Evolutionary conservation across 148 eudicot species (phyloP).

Genomic region (Chenopodium suecicum): DNA sequence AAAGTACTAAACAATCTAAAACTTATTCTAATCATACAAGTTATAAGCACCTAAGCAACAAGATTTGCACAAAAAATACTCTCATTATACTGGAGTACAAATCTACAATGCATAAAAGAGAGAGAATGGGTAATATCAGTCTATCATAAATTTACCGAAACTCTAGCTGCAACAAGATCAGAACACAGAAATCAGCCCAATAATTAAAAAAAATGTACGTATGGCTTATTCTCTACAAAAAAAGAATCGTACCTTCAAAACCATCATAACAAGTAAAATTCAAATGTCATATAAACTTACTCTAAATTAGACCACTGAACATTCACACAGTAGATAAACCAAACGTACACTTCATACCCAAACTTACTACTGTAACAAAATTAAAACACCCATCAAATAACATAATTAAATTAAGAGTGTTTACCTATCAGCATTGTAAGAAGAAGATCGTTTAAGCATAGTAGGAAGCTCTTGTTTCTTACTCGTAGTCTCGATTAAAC

Average conservation of each 20-base stretch:
- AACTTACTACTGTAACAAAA: neutral
- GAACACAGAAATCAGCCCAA: neutral
- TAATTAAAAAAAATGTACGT: neutral
- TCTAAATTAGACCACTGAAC: neutral
- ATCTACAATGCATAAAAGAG: too few species aligned
- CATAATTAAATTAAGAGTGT: neutral
- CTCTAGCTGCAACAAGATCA: constrained; percentile 8
- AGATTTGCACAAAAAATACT: neutral
- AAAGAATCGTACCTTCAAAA: constrained; percentile 22
- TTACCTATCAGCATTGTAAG: constrained; percentile 48
- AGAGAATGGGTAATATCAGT: too few species aligned
- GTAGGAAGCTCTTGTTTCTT: constrained; percentile 24
- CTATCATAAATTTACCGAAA: neutral
- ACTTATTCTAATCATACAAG: too few species aligned
- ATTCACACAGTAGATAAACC: neutral
- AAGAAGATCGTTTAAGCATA: constrained; percentile 34
- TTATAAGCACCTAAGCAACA: too few species aligned
- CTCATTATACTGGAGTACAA: neutral
- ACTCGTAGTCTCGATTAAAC: constrained; percentile 28
- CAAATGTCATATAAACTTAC: neutral
- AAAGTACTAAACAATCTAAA: too few species aligned
- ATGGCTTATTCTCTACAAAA: neutral
- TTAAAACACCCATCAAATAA: neutral
- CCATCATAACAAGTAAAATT: neutral
- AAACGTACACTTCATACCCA: constrained; percentile 16